Evolutionary conservation across 805 yeast genomes (phyloP).

Genomic region (Starmerella gropengiesseri): DNA sequence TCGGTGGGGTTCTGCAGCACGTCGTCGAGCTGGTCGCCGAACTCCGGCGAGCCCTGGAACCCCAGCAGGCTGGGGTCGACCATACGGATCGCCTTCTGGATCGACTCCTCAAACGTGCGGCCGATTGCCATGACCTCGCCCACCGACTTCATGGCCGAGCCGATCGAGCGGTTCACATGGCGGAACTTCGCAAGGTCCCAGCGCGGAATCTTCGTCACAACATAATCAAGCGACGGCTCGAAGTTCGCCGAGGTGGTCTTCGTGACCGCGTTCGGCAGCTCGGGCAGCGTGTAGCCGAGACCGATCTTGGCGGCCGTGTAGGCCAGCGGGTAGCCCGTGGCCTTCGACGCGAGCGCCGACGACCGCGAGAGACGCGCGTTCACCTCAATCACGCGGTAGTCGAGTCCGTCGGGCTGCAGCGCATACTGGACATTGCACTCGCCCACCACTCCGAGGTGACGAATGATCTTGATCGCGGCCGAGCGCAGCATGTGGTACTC

Average conservation of each 20-base stretch:
- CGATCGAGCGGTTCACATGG: slow-evolving; percentile 86
- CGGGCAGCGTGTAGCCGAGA: slow-evolving; percentile 86
- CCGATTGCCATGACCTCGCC: slow-evolving; percentile 99
- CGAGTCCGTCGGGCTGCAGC: slow-evolving; percentile 88
- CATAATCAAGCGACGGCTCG: slow-evolving; percentile 93
- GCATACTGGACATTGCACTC: slow-evolving; percentile 98
- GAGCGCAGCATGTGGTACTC: slow-evolving; percentile 96
- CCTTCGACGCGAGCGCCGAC: slow-evolving; percentile 95
- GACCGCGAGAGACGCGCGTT: slow-evolving; percentile 95
- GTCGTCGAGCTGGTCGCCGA: slow-evolving; percentile 74
- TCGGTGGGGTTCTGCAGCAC: slow-evolving; percentile 91
- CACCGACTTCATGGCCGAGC: slow-evolving; percentile 95
- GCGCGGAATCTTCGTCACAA: slow-evolving; percentile 95
- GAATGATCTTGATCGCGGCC: slow-evolving; percentile 93
- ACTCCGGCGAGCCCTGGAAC: slow-evolving; percentile 68
- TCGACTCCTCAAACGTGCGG: slow-evolving; percentile 91
- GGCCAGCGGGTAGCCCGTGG: slow-evolving; percentile 97
- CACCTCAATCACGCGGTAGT: slow-evolving; percentile 93
- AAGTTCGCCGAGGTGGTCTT: slow-evolving; percentile 92
- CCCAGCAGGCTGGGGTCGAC: slow-evolving; percentile 93
- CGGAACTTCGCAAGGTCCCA: slow-evolving; percentile 96
- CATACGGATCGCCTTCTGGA: slow-evolving; percentile 88
- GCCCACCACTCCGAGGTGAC: slow-evolving; percentile 97
- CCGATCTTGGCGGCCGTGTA: slow-evolving; percentile 98
- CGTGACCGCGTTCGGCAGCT: slow-evolving; percentile 91